These are phyloP conservation scores for Trichoderma sp. DNA, from an alignment of 2,329 filamentous ascomycete species.

Conservation along the genomic window DNA sequence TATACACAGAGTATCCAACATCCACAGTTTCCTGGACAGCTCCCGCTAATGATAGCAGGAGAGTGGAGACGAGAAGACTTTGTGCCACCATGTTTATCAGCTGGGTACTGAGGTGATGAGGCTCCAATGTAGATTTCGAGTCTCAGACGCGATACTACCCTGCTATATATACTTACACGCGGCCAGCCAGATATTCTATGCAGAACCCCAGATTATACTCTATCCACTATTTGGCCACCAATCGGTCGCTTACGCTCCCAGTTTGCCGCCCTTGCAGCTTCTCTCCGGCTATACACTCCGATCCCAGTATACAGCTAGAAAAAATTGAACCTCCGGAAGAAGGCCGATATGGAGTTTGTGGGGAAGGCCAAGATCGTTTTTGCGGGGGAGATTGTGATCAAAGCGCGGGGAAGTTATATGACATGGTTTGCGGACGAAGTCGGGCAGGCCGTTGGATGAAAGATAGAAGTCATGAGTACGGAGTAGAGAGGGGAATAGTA, in stretches of 20 bases:
- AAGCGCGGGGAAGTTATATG: conserved; percentile 1
- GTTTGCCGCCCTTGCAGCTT: neutral
- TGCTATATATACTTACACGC: neutral
- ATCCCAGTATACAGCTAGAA: neutral
- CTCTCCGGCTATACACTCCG: conserved; percentile 29
- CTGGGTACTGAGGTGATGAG: no score
- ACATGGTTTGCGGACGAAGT: neutral
- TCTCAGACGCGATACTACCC: neutral
- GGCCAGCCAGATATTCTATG: neutral
- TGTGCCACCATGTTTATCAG: neutral
- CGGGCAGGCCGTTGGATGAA: neutral
- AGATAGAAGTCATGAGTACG: neutral
- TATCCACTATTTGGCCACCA: neutral
- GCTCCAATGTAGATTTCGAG: neutral
- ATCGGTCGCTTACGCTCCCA: neutral
- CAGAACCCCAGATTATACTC: neutral
- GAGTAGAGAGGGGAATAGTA: neutral
- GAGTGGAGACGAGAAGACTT: neutral
- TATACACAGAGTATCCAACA: conserved; percentile 65
- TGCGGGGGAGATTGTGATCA: neutral
- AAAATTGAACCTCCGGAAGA: neutral
- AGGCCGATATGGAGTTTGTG: neutral
- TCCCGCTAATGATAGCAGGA: conserved; percentile 17
- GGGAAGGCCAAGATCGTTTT: neutral
- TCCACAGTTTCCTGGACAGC: conserved; percentile 46